These are phyloP conservation scores for Austroboletus olivaceoglutinosus DNA, from an alignment of 1,284 basidiomycete genomes.

Conservation along the genomic window DNA sequence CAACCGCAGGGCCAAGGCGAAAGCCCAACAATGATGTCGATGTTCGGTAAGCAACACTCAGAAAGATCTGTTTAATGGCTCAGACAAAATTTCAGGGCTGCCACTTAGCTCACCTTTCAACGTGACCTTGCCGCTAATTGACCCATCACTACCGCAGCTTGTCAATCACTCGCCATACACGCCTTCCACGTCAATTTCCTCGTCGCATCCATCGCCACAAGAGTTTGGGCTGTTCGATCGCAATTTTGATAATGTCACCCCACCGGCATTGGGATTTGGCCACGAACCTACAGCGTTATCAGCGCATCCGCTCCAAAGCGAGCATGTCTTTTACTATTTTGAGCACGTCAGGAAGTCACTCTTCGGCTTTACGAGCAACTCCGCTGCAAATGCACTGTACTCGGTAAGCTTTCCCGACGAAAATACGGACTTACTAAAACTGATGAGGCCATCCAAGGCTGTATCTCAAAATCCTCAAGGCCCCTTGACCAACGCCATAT, in stretches of 20 bases:
- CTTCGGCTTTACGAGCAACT: slow-evolving; percentile 55
- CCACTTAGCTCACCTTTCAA: slow-evolving; percentile 34
- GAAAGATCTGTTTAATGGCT: slow-evolving; percentile 7
- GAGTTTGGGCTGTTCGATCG: slow-evolving; percentile 30
- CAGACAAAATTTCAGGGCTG: slow-evolving; percentile 22
- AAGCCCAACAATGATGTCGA: slow-evolving; percentile 28
- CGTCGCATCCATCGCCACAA: slow-evolving; percentile 32
- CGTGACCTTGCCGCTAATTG: slow-evolving; percentile 27
- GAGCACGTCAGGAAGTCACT: slow-evolving; percentile 60
- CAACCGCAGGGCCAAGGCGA: slow-evolving; percentile 18
- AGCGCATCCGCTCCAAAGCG: slow-evolving; percentile 45
- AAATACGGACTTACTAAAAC: slow-evolving; percentile 1
- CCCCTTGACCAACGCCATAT: slow-evolving; percentile 65
- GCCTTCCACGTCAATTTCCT: slow-evolving; percentile 31
- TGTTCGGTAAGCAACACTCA: slow-evolving; percentile 26
- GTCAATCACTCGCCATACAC: slow-evolving; percentile 34
- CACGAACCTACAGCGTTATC: slow-evolving; percentile 26
- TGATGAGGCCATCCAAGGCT: slow-evolving; percentile 42
- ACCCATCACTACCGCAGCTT: slow-evolving; percentile 28
- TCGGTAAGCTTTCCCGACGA: slow-evolving; percentile 43
- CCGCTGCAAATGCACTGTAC: slow-evolving; percentile 58
- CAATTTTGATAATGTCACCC: slow-evolving; percentile 23
- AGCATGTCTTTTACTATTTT: slow-evolving; percentile 67
- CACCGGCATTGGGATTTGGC: slow-evolving; percentile 24
- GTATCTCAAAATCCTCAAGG: slow-evolving; percentile 65